These are phyloP conservation scores for Syzygium oleosum DNA, from an alignment of 345 rosid species.

Conservation along the genomic window DNA sequence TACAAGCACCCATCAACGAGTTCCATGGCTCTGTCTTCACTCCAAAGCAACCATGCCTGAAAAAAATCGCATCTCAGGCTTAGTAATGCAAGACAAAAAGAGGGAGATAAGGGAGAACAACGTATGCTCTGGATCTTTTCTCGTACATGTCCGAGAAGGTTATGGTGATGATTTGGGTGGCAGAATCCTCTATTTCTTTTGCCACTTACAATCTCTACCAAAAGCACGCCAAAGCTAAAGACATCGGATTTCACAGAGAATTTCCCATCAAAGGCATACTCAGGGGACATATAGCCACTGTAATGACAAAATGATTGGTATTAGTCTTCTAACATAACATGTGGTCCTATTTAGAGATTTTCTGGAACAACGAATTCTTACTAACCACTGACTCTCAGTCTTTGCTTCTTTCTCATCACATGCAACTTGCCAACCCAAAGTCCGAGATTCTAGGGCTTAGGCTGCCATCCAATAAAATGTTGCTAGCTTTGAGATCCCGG, in stretches of 20 bases:
- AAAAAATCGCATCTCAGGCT: background rate
- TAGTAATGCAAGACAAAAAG: background rate
- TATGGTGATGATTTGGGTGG: slow-evolving; percentile 8
- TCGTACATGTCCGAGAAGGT: slow-evolving; percentile 1
- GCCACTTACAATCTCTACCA: slow-evolving; percentile 41
- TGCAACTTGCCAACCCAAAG: background rate
- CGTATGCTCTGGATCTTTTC: background rate
- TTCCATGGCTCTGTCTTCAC: background rate
- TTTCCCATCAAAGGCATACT: slow-evolving; percentile 25
- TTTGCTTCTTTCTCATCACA: background rate
- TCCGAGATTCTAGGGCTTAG: background rate
- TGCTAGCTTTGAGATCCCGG: background rate
- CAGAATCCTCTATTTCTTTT: slow-evolving; percentile 35
- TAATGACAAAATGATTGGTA: background rate
- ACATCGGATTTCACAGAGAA: slow-evolving; percentile 35
- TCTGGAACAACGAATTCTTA: slow-evolving; percentile 8
- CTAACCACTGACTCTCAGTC: slow-evolving; percentile 21
- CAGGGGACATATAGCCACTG: slow-evolving; percentile 10
- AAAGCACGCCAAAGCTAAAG: slow-evolving; percentile 37
- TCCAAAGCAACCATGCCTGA: background rate
- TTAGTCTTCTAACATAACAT: no score
- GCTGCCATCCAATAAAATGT: background rate
- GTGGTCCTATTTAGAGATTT: background rate
- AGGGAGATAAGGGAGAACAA: background rate
- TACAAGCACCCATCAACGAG: background rate